A percentile compares a stretch with the other conserved stretches of the same genome.
phyloP scores from a whole-genome alignment of 2,329 filamentous ascomycete genomes.

The Epichloe sylvatica region DNA sequence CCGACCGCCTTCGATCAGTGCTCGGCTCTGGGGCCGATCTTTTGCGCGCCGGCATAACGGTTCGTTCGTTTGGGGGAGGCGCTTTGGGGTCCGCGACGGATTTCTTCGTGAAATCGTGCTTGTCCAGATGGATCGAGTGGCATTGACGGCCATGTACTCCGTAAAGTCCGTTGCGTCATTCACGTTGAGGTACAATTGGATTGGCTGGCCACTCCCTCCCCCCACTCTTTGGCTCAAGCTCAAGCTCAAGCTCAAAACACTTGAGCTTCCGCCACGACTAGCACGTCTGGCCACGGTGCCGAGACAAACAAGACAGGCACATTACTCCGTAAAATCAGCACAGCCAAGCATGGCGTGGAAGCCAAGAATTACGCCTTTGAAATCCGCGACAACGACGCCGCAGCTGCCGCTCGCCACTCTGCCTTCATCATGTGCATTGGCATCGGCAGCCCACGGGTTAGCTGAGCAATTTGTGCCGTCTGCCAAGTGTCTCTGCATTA shows the following conservation, averaged over 20 bases:
- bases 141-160: too few species aligned
- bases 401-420: constrained; percentile 26
- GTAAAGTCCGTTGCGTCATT: constrained; percentile 4
- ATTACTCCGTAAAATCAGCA: neutral
- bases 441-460: neutral
- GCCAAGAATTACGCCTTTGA: too few species aligned
- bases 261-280: neutral
- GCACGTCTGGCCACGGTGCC: too few species aligned
- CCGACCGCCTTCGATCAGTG: constrained; percentile 28
- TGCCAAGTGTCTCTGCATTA: too few species aligned
- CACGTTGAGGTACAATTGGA: neutral
- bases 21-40: neutral
- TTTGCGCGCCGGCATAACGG: constrained; percentile 4
- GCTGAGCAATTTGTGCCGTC: neutral
- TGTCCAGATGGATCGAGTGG: neutral
- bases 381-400: too few species aligned
- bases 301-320: too few species aligned
- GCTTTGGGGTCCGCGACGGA: neutral
- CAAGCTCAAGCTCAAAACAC: too few species aligned
- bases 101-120: neutral
- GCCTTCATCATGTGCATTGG: constrained; percentile 3
- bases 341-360: too few species aligned
- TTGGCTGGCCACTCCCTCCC: too few species aligned
- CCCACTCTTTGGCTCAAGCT: neutral
- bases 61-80: neutral